Evolutionary conservation across 2,329 filamentous ascomycete genomes (phyloP), one percentile per base, ranked within the genome.

Genomic region (Diaporthe aspalathi): DNA sequence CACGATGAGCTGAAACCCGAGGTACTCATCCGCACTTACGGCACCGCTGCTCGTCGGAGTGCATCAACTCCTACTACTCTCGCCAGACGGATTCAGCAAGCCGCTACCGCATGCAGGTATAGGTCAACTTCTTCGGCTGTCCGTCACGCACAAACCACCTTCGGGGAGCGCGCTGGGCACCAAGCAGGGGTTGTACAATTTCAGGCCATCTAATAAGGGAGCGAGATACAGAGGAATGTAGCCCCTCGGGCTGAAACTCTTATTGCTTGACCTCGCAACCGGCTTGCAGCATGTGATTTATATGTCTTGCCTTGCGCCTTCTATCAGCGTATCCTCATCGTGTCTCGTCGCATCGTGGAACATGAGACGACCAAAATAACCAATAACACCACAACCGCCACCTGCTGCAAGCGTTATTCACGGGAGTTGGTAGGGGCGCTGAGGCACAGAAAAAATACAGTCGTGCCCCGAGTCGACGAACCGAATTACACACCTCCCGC

Each of bases 271-370:
- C 14, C 27, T 65, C 45, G 35, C 20, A 38, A 65, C 4, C 24
- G 45, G 60, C 60, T 65, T 38, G 45, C n/a, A 50, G 60, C 20
- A 38, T 65, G 60, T 65, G 45, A 65, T 65, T 50, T 65, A 24
- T 63, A 49, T 65, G 43, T 38, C 45, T 27, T 32, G 45, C 60
- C 45, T 65, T 65, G 60, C 60, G 60, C 60, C 60, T 24, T 65
- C 60, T 65, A 65, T 65, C 60, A 29, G n/a, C 43, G 5, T 65
- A 9, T 65, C 12, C 45, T 50, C 49, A 50, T 38, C 8, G 40
- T 65, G 60, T n/a, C 20, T 65, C 60, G 43, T 50, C 22, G 29
- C 29, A 38, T 32, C 20, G 8, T 38, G 45, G 29, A 35, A 27
- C 60, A 50, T 38, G 60, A 38, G 45, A 17, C 29, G 14, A 20